Evolutionary conservation across 176 grass and related monocot species (phyloP), one percentile per base, ranked within the genome.

Genomic region (Carex myosuroides): DNA sequence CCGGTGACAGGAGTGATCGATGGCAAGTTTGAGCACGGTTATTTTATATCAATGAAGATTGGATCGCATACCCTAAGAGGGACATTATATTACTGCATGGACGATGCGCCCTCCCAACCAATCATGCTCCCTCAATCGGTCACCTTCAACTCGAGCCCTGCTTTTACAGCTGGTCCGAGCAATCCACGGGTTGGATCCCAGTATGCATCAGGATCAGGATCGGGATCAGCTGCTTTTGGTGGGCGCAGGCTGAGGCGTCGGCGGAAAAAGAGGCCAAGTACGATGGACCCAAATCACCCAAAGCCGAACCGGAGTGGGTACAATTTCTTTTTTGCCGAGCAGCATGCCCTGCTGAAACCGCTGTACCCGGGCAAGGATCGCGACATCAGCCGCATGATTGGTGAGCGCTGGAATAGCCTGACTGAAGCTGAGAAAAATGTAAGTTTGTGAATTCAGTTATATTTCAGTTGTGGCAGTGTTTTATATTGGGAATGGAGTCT

Each of bases 281-380:
- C 79, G 76, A 91, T 83, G 90, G 91, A 95, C 56, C 96, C 96
- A 2, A 95, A 81, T 62, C 93, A 92, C 87, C 93, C 93, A 62
- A 99, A 99, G 86, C 96, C 93, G 64, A 95, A 92, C 54, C 90
- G 89, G 90, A 99, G 93, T 5, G 96, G 93, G 58, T 99, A 99
- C 83, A 99, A 94, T 92, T 95, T 95, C 77, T 95, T 99, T 79
- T 99, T 95, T 86, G 89, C 90, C 50, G 96, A 99, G 57, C 93
- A 99, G 77, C 93, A 99, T 81, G 94, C 91, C 46, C 88, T 81
- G 61, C 91, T 95, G 85, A 92, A 95, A 70, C 91, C 87, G 39
- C 77, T 92, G 61, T 80, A 92, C 86, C 85, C 93, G 53, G 88
- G 93, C 44, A 90, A 90, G 84, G 96, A 99, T 60, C 90, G 91